A percentile compares a stretch with the other conserved stretches of the same genome.
Evolutionary conservation across 257 asterid genomes (phyloP).

Genomic region (Rhazya stricta): DNA sequence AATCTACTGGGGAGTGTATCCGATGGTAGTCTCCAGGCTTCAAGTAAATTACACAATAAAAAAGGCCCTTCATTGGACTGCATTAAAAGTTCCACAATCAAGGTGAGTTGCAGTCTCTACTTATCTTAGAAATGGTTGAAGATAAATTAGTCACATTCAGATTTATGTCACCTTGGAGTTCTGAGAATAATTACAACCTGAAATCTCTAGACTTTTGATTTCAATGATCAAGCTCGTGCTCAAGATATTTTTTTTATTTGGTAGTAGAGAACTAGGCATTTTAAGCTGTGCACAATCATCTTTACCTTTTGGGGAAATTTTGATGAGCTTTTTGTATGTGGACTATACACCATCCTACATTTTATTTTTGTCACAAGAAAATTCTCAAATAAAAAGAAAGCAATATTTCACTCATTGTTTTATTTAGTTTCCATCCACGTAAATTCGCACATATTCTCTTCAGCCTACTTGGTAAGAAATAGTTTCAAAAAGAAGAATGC

Average conservation of each 20-base stretch:
- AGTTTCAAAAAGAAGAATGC: not conserved
- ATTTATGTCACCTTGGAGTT: not conserved
- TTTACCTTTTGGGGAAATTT: not conserved
- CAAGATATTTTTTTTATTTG: not conserved
- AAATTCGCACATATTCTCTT: not conserved
- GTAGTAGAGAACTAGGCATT: not conserved
- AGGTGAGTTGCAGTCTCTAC: conserved; percentile 10
- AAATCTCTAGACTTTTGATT: not conserved
- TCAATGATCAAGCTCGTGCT: not conserved
- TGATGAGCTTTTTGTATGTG: not conserved
- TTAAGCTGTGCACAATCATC: not conserved
- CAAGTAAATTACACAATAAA: conserved; percentile 94
- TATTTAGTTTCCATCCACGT: not conserved
- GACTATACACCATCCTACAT: not conserved
- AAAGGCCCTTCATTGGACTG: conserved; percentile 86
- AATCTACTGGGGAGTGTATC: conserved; percentile 91
- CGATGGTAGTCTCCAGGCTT: conserved; percentile 97
- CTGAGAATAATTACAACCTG: not conserved
- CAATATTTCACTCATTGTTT: conserved; percentile 1
- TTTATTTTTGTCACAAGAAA: not conserved
- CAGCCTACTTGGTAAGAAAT: not conserved
- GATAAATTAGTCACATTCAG: not conserved
- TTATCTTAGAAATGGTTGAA: conserved; percentile 2
- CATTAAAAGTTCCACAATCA: conserved; percentile 14
- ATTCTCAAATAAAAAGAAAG: not conserved